Base-by-base conservation (phyloP, 495 filamentous ascomycete species). In the Thozetella sp. region DNA sequence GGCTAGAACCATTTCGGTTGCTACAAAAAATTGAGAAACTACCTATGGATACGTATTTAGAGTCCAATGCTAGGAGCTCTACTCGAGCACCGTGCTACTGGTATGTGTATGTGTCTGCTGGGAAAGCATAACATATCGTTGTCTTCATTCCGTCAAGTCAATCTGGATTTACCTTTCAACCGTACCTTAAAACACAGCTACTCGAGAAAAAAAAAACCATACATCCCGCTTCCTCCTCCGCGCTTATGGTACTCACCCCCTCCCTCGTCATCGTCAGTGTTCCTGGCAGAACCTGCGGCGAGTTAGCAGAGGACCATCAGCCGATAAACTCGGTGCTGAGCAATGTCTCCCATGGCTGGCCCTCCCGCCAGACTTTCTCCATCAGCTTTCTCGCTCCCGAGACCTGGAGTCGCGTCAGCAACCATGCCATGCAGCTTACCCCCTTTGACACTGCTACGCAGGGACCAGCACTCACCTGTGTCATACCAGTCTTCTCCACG, bases 401-500 rank as follows among this genome's bases (percentile, higher is more conserved):
- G 34, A 91, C 86, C 75, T 80, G 40, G 26, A 62, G 27, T 55
- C 23, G 22, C 27, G 50, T 68, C 46, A 65, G 65, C 55, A 62
- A 30, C 27, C 60, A 51, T 59, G 57, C 37, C 27, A 27, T 52
- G 43, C 57, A 27, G 25, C 25, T n/a, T 51, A 62, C 50, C 51
- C 10, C n/a, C 3, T 11, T 27, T 20, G 37, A 25, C 20, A 24
- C 53, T 27, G 43, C 2, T 46, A 23, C 6, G 25, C 12, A 25
- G 1, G 24, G n/a, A 13, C 45, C 6, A 23, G 25, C n/a, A 69
- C 76, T 70, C 63, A 83, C 86, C 77, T 93, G 90, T 53, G 86
- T 90, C 85, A 96, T 85, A 0, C 92, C 92, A 57, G 84, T 86
- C 25, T 83, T 83, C 73, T 95, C 92, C 20, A 93, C 79, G 48